A percentile compares a stretch with the other conserved stretches of the same genome.
phyloP scores from a whole-genome alignment of 495 filamentous ascomycete genomes.

The Amniculicola lignicola region DNA sequence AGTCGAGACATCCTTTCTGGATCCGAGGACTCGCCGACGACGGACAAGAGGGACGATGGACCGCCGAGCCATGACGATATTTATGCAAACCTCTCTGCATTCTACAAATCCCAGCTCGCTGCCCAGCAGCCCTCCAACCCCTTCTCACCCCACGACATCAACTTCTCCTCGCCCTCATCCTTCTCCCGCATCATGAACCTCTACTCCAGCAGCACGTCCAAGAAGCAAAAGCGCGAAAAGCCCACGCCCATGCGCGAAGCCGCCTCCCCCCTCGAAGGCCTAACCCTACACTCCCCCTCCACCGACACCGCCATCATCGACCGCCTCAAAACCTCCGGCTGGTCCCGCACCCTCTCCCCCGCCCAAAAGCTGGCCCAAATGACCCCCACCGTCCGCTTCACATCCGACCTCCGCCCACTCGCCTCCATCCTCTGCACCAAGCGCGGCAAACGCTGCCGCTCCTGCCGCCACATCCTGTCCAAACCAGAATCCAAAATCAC shows the following conservation, averaged over 20 bases:
- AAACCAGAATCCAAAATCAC: constrained; percentile 89
- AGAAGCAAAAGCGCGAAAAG: constrained; percentile 63
- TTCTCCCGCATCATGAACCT: constrained; percentile 87
- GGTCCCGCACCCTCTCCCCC: constrained; percentile 53
- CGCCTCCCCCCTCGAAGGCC: constrained; percentile 62
- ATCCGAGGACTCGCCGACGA: constrained; percentile 17
- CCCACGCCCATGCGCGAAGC: constrained; percentile 75
- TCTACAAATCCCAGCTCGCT: constrained; percentile 59
- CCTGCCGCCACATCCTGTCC: constrained; percentile 90
- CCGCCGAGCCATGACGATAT: constrained; percentile 47
- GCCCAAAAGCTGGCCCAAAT: constrained; percentile 51
- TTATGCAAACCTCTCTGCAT: constrained; percentile 40
- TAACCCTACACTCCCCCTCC: constrained; percentile 53
- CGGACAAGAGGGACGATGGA: constrained; percentile 43
- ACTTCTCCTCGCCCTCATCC: constrained; percentile 73
- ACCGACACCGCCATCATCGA: constrained; percentile 50
- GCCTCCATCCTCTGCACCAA: constrained; percentile 83
- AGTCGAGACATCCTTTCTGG: constrained; percentile 11
- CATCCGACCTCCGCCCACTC: constrained; percentile 69
- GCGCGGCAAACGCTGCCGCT: constrained; percentile 84
- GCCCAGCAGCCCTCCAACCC: constrained; percentile 52
- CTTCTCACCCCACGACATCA: constrained; percentile 48
- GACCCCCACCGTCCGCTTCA: constrained; percentile 53
- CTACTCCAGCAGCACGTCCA: constrained; percentile 67
- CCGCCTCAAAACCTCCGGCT: constrained; percentile 49